phyloP scores from a whole-genome alignment of 2,329 filamentous ascomycete species.

The Paracoccidioides brasiliensis region DNA sequence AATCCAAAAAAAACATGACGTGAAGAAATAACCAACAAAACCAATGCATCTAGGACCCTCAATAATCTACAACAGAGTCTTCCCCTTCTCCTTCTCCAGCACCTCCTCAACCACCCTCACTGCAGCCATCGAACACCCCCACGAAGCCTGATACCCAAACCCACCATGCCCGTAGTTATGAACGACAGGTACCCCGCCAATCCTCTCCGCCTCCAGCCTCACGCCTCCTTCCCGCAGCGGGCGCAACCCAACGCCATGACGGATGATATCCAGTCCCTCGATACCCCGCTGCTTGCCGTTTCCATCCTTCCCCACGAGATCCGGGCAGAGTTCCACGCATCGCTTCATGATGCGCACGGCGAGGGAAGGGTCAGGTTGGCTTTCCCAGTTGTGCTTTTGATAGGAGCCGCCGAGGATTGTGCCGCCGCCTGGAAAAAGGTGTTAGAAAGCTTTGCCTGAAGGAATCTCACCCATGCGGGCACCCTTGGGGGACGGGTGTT shows the following conservation, averaged over 20 bases:
- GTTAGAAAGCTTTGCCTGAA: neutral
- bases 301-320: slow-evolving; percentile 39
- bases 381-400: slow-evolving; percentile 66
- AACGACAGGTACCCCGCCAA: slow-evolving; percentile 43
- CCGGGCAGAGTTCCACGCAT: slow-evolving; percentile 23
- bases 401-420: slow-evolving; percentile 80
- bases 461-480: neutral
- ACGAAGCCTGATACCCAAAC: slow-evolving; percentile 53
- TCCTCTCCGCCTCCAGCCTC: slow-evolving; percentile 58
- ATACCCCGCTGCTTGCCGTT: slow-evolving; percentile 38
- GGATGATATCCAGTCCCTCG: slow-evolving; percentile 58
- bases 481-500: neutral
- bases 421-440: slow-evolving; percentile 46
- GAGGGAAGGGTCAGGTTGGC: slow-evolving; percentile 63
- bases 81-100: slow-evolving; percentile 13
- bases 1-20: slow-evolving; percentile 13
- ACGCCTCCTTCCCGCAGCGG: slow-evolving; percentile 62
- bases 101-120: slow-evolving; percentile 52
- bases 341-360: slow-evolving; percentile 74
- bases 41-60: no score
- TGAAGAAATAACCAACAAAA: neutral
- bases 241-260: slow-evolving; percentile 70
- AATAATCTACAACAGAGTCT: neutral
- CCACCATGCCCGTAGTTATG: slow-evolving; percentile 36
- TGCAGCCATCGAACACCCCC: slow-evolving; percentile 56